Conservation (phyloP, 2,329 filamentous ascomycete species). For the Gaeumannomyces tritici region DNA sequence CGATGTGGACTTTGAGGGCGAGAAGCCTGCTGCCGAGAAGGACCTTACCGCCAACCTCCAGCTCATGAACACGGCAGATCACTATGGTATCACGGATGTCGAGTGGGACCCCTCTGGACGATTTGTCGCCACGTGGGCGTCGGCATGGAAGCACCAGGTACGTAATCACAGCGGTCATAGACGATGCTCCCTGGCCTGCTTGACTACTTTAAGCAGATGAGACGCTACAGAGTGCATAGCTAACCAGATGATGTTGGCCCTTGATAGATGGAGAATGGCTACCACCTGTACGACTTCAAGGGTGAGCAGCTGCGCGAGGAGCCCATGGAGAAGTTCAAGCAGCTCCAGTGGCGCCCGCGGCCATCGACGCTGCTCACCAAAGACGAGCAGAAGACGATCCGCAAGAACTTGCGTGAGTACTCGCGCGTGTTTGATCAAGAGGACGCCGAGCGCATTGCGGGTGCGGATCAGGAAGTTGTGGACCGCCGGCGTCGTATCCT, state of each 20-base stretch:
- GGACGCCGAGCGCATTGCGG: constrained; percentile 86
- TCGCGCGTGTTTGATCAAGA: constrained; percentile 90
- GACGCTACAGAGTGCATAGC: not conserved
- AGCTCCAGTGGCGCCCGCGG: constrained; percentile 88
- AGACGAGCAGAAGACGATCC: constrained; percentile 94
- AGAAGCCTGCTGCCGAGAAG: constrained; percentile 88
- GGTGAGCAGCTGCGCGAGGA: constrained; percentile 85
- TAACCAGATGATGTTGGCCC: not conserved
- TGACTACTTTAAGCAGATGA: not conserved
- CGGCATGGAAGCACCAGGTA: constrained; percentile 92
- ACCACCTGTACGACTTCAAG: constrained; percentile 95
- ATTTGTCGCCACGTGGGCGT: constrained; percentile 88
- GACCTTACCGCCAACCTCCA: constrained; percentile 91
- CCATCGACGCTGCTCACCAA: constrained; percentile 86
- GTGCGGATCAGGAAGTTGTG: constrained; percentile 87
- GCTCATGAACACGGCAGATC: constrained; percentile 85
- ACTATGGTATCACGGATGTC: constrained; percentile 95
- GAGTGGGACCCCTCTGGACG: constrained; percentile 97
- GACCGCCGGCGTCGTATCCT: constrained; percentile 75
- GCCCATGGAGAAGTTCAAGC: constrained; percentile 93
- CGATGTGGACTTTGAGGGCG: constrained; percentile 95
- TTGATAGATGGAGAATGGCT: constrained; percentile 92
- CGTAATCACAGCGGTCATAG: constrained; percentile 23
- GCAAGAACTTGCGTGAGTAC: constrained; percentile 98
- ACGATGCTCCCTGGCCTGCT: not conserved